phyloP scores from a whole-genome alignment of 768 basidiomycete genomes.

The Dioszegia aurantiaca region DNA sequence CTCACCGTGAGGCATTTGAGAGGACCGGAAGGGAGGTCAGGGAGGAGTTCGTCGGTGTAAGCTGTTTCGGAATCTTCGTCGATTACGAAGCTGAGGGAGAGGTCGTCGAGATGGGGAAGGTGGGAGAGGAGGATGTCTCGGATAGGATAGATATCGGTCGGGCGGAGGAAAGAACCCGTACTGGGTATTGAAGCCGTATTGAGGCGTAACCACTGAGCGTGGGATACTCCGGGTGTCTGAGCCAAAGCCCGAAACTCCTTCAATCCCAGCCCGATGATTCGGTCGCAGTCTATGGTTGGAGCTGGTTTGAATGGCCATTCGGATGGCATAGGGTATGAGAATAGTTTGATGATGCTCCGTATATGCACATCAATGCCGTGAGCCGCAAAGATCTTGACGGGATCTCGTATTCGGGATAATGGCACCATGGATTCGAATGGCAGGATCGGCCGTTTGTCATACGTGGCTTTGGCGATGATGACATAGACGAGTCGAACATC shows the following conservation, averaged over 20 bases:
- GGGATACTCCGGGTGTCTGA: not conserved
- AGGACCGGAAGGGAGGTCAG: constrained; percentile 1
- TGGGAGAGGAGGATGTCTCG: not conserved
- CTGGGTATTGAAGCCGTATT: not conserved
- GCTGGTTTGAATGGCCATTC: constrained; percentile 1
- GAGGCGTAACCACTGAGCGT: not conserved
- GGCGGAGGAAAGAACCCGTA: not conserved
- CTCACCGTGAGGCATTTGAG: not conserved
- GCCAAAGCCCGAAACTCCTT: constrained; percentile 8
- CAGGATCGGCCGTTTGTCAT: not conserved
- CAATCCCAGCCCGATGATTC: constrained; percentile 4
- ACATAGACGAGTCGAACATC: not conserved
- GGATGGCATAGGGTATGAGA: not conserved
- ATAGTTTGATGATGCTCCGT: constrained; percentile 3
- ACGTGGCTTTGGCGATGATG: not conserved
- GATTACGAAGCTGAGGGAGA: not conserved
- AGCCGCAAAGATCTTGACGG: not conserved
- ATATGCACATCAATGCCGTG: constrained; percentile 3
- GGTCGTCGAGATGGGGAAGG: not conserved
- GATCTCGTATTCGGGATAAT: not conserved
- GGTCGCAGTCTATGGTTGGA: constrained; percentile 4
- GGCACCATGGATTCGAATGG: constrained; percentile 9
- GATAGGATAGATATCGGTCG: constrained; percentile 4
- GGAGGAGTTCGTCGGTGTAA: not conserved
- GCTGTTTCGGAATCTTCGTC: constrained; percentile 2